phyloP scores from a whole-genome alignment of 2,329 filamentous ascomycete species.

The Pyricularia sp. region DNA sequence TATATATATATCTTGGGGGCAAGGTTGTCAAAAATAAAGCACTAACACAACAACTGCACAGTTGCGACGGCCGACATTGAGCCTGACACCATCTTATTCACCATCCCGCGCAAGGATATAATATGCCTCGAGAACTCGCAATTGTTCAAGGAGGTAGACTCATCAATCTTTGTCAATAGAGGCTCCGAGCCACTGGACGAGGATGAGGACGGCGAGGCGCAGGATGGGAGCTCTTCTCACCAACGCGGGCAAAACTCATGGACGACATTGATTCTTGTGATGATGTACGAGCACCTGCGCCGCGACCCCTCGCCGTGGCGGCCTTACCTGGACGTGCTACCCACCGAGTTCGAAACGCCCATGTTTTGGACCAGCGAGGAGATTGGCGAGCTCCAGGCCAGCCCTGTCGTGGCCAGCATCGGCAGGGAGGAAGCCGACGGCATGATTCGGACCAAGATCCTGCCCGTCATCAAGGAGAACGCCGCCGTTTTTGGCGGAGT shows the following conservation, averaged over 20 bases:
- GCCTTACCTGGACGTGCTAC: conserved; percentile 65
- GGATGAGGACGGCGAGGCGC: conserved; percentile 22
- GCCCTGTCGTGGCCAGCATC: conserved; percentile 63
- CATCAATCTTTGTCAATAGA: conserved; percentile 32
- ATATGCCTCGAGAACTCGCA: conserved; percentile 62
- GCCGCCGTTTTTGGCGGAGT: conserved; percentile 27
- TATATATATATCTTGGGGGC: too few relatives aligned
- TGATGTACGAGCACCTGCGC: conserved; percentile 62
- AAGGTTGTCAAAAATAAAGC: too few relatives aligned
- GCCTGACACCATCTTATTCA: conserved; percentile 67
- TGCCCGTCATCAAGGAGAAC: conserved; percentile 36
- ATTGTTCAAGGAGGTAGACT: conserved; percentile 40
- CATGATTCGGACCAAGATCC: conserved; percentile 46
- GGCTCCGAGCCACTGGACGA: conserved; percentile 18
- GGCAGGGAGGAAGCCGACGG: conserved; percentile 59
- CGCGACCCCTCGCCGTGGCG: conserved; percentile 54
- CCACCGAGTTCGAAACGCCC: conserved; percentile 60
- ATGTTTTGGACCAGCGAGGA: conserved; percentile 79
- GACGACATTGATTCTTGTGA: conserved; percentile 55
- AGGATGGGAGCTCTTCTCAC: conserved; percentile 14
- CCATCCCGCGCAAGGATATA: conserved; percentile 58
- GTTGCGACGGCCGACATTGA: conserved; percentile 59
- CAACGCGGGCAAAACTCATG: conserved; percentile 31
- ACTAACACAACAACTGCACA: conserved; percentile 18
- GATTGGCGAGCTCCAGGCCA: conserved; percentile 60